These are phyloP conservation scores for Hypoxylon sp. DNA, from an alignment of 2,329 filamentous ascomycete species.

Conservation along the genomic window DNA sequence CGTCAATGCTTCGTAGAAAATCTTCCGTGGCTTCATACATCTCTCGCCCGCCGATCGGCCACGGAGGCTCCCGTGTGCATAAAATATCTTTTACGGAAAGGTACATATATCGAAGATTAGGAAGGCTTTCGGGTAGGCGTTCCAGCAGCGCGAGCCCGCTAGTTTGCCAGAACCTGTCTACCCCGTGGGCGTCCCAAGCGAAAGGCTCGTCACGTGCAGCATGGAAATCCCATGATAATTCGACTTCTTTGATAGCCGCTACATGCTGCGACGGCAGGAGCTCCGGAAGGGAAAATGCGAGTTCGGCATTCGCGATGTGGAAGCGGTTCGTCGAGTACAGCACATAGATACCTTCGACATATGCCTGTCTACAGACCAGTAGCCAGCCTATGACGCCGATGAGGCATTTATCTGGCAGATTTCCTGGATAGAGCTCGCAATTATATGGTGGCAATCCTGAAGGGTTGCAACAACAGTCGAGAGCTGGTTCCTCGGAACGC, in stretches of 20 bases:
- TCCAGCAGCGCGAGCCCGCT: background rate
- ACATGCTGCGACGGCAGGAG: constrained; percentile 7
- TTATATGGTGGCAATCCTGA: background rate
- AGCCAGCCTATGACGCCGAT: constrained; percentile 20
- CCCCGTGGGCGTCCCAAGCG: background rate
- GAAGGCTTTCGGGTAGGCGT: constrained; percentile 7
- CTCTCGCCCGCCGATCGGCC: background rate
- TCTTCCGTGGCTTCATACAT: constrained; percentile 24
- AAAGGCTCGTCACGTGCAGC: background rate
- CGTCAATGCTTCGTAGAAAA: constrained; percentile 23
- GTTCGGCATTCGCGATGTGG: background rate
- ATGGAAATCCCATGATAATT: constrained; percentile 6
- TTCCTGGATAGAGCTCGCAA: constrained; percentile 10
- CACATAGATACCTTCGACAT: constrained; percentile 17
- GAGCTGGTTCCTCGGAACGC: constrained; percentile 5
- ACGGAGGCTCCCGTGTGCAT: background rate
- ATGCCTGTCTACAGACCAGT: constrained; percentile 18
- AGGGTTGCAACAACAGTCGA: constrained; percentile 4
- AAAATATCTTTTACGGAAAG: background rate
- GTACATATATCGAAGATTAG: constrained; percentile 17
- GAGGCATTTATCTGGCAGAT: constrained; percentile 13
- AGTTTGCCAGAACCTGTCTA: too few relatives aligned
- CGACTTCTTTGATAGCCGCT: constrained; percentile 10
- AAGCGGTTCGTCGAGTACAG: constrained; percentile 19
- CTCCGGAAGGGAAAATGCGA: background rate